A percentile compares a stretch with the other conserved stretches of the same genome.
Conservation (phyloP, 2,329 filamentous ascomycete species). For the Alternaria sp. region DNA sequence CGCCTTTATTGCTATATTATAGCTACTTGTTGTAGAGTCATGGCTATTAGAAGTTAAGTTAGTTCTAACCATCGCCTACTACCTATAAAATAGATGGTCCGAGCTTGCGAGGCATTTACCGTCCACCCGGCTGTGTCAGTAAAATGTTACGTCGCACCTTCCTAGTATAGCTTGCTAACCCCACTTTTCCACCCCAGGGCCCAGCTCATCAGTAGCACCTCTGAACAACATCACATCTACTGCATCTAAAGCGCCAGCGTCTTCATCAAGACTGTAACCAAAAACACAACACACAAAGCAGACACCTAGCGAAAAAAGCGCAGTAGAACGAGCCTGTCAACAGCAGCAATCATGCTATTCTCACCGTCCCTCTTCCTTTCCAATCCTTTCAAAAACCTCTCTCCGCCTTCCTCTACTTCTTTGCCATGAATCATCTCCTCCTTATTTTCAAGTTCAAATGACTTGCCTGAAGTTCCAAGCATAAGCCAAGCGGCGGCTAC, state of each 20-base stretch:
- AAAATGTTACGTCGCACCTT: background rate
- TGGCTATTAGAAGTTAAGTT: too few species aligned
- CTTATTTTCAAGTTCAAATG: too few species aligned
- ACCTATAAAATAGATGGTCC: too few species aligned
- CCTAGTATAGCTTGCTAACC: conserved; percentile 1
- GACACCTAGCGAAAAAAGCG: background rate
- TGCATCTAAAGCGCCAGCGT: background rate
- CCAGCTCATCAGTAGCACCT: background rate
- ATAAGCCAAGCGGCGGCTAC: conserved; percentile 58
- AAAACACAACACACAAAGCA: background rate
- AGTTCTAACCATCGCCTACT: too few species aligned
- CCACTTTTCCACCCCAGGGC: background rate
- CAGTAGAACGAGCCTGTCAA: background rate
- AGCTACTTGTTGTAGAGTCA: too few species aligned
- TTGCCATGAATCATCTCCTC: too few species aligned
- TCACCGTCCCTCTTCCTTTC: background rate
- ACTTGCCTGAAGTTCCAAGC: conserved; percentile 52
- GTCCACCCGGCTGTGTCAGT: background rate
- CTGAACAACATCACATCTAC: background rate
- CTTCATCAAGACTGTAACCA: background rate
- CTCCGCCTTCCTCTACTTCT: background rate
- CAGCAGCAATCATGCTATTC: background rate
- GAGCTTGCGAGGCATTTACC: background rate
- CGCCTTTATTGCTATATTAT: too few species aligned
- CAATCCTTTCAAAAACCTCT: background rate